A percentile compares a stretch with the other conserved stretches of the same genome.
Conservation (phyloP, 2,329 filamentous ascomycete genomes). For the Aspergillus transmontanensis region DNA sequence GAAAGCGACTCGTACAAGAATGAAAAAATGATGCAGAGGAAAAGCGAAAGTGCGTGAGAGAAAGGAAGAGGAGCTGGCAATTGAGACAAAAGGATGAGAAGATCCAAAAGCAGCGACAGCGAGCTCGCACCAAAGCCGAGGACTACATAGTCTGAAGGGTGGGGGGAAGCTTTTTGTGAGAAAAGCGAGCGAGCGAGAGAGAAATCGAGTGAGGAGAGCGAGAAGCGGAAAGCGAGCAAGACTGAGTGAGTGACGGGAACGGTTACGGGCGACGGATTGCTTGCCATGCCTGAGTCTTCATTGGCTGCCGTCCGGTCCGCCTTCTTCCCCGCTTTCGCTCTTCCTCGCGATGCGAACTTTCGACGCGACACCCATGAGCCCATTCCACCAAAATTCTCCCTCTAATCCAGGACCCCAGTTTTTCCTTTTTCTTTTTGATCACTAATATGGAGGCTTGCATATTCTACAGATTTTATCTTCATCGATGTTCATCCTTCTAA, state of each 20-base stretch:
- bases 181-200: constrained; percentile 34
- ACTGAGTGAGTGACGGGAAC: constrained; percentile 14
- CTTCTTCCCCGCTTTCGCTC: constrained; percentile 7
- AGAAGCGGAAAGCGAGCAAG: constrained; percentile 29
- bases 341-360: constrained; percentile 5
- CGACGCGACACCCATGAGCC: not conserved
- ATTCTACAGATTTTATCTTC: not conserved
- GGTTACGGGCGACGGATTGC: constrained; percentile 4
- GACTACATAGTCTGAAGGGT: constrained; percentile 46
- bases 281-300: constrained; percentile 4
- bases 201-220: constrained; percentile 30
- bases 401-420: too few species aligned
- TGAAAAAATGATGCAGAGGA: constrained; percentile 16
- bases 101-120: constrained; percentile 29
- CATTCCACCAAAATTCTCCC: not conserved
- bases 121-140: constrained; percentile 35
- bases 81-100: constrained; percentile 22
- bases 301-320: not conserved
- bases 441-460: not conserved
- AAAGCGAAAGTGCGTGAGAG: constrained; percentile 14
- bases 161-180: constrained; percentile 30
- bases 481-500: not conserved
- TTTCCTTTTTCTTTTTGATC: not conserved
- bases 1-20: constrained; percentile 22
- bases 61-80: constrained; percentile 24